These are phyloP conservation scores for Anisodus acutangulus DNA, from an alignment of 257 asterid genomes.

Conservation along the genomic window DNA sequence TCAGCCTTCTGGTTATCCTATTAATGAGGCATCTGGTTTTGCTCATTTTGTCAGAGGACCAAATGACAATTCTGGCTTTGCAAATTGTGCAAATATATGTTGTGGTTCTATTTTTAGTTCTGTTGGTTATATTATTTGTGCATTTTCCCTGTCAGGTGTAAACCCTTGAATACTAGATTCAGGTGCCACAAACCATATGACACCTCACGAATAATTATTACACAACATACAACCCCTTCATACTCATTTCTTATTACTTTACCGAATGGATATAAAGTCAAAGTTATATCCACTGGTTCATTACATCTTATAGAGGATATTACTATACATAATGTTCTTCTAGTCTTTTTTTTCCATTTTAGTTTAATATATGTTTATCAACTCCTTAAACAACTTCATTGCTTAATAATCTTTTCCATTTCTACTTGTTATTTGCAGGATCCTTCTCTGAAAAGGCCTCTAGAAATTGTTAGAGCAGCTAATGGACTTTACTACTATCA, in stretches of 20 bases:
- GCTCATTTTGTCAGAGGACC: neutral
- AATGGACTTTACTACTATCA: neutral
- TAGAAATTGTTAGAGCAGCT: neutral
- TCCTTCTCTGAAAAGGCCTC: neutral
- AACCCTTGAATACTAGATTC: neutral
- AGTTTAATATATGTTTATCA: too few species aligned
- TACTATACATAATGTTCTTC: too few species aligned
- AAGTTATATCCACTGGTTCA: neutral
- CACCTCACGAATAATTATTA: neutral
- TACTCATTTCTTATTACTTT: too few species aligned
- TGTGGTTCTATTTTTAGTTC: too few species aligned
- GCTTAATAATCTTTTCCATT: neutral
- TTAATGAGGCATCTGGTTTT: too few species aligned
- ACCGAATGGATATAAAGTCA: neutral
- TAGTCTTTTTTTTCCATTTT: too few species aligned
- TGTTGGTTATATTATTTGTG: neutral
- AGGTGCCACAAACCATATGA: neutral
- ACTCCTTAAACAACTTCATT: too few species aligned
- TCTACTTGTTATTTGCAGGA: neutral
- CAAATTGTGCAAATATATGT: too few species aligned
- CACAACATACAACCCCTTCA: neutral
- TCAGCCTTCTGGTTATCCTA: too few species aligned
- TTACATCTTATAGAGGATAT: too few species aligned
- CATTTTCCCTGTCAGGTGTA: neutral
- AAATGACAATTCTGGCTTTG: too few species aligned